A percentile compares a stretch with the other conserved stretches of the same genome.
Conservation (phyloP, 768 basidiomycete genomes). For the Mycena vitilis region DNA sequence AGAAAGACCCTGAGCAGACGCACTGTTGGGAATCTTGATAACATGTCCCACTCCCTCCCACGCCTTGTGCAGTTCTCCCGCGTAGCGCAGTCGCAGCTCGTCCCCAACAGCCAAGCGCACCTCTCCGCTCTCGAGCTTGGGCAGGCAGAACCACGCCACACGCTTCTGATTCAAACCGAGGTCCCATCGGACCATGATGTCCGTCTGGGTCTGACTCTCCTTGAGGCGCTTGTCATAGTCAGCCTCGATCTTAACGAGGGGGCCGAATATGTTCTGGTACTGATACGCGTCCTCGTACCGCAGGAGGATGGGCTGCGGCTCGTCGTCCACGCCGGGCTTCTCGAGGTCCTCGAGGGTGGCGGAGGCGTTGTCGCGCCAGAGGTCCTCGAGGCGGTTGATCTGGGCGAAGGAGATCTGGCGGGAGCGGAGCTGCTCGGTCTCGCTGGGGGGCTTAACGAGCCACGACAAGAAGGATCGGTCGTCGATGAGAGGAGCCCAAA, state of each 20-base stretch:
- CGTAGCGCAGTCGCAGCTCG: slow-evolving; percentile 90
- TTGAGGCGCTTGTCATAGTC: slow-evolving; percentile 99
- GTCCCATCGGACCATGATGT: slow-evolving; percentile 97
- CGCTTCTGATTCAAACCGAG: slow-evolving; percentile 98
- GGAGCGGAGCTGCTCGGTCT: slow-evolving; percentile 95
- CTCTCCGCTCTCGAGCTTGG: slow-evolving; percentile 98
- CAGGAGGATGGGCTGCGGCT: slow-evolving; percentile 90
- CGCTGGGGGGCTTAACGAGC: slow-evolving; percentile 97
- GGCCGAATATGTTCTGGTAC: slow-evolving; percentile 99
- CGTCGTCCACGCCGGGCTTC: slow-evolving; percentile 97
- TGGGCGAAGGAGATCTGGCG: slow-evolving; percentile 97
- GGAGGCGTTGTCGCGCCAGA: slow-evolving; percentile 96
- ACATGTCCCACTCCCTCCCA: slow-evolving; percentile 99
- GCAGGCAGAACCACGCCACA: slow-evolving; percentile 97
- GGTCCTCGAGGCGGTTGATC: slow-evolving; percentile 96
- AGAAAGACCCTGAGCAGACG: slow-evolving; percentile 43
- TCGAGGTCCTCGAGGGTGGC: slow-evolving; percentile 97
- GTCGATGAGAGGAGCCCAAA: slow-evolving; percentile 99
- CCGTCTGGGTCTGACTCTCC: slow-evolving; percentile 98
- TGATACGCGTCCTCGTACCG: slow-evolving; percentile 99
- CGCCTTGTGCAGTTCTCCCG: slow-evolving; percentile 88
- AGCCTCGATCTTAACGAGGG: slow-evolving; percentile 98
- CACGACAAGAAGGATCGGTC: slow-evolving; percentile 99
- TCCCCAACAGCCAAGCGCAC: slow-evolving; percentile 97
- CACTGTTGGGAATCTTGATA: slow-evolving; percentile 99